Base-by-base conservation (phyloP, 1,284 basidiomycete species). In the Cutaneotrichosporon cavernicola region DNA sequence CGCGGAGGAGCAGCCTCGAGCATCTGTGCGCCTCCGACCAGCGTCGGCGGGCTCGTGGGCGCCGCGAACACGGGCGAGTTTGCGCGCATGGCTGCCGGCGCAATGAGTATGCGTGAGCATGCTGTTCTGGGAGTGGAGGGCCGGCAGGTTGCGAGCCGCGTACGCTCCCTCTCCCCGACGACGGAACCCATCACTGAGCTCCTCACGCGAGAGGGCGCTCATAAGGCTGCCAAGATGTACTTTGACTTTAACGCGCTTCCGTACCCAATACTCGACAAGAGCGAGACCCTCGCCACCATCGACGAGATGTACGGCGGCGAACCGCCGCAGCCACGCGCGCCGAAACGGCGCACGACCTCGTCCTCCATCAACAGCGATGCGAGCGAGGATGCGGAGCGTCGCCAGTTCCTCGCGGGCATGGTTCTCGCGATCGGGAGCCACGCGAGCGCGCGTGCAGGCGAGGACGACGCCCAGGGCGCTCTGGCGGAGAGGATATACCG, bases 341-440 rank as follows among this genome's bases (percentile, higher is more conserved):
- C 38, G 21, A 65, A 56, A 40, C 63, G 56, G 22, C 49, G 43
- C 26, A 63, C 36, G 26, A 51, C 63, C 21, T 14, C 30, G n/a
- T 46, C 36, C 16, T 32, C 52, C 6, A 38, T 32, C 30, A 49
- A 21, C 50, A 40, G 63, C 55, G 46, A 62, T 31, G 43, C 51
- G 32, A n/a, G 32, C 4, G 56, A 40, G 49, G 57, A 52, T 18
- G n/a, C 40, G n/a, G 66, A 67, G 34, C 61, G 66, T 1, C 69
- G 70, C 46, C 70, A 74, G 56, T 74, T 75, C 58, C 53, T 72
- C 38, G 50, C 73, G n/a, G 70, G 68, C 66, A 71, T 75, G 70
- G 70, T 74, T 18, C 69, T 73, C 30, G 70, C 73, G 0, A 66
- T 75, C 31, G 74, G 74, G 2, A 68, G 64, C 1, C 64, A 65